Evolutionary conservation across 805 yeast genomes (phyloP), one percentile per base, ranked within the genome.

Genomic region (Candida suzukii): DNA sequence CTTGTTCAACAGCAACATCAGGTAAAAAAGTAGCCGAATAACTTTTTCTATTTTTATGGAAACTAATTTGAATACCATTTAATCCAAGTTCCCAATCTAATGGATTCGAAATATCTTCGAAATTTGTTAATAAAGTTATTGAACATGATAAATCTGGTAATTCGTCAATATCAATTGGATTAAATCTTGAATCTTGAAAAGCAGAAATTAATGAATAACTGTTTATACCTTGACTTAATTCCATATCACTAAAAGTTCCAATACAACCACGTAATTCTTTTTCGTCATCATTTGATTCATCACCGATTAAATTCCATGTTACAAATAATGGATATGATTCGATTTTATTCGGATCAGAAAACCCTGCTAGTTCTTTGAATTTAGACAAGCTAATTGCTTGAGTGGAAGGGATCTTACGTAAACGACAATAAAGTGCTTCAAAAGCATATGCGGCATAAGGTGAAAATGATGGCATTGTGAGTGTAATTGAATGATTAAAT

Each of bases 1-100:
- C 78, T 50, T 90, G 95, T 49, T 91, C 98, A 4, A 65, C 70
- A 19, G 96, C 95, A 1, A 93, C 98, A 33, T 80, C 84, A 0
- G 99, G 99, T 32, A 93, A 63, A 50, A 88, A 93, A 0, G 98
- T 93, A 0, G 97, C 88, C 38, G 82, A 74, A 41, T 67, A 70
- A 0, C 55, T 44, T 4, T 62, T 54, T 17, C 33, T 25, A 7
- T 16, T 19, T 12, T 73, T 70, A 11, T 54, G 55, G 50, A 87
- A 77, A 16, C 63, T 57, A 6, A 88, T 72, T 41, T 78, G 70
- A 17, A 93, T 73, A 0, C 99, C 99, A 58, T 93, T 93, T 13
- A 54, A 56, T 0, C 99, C 98, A 37, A 91, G 57, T 8, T 61
- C 70, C 98, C 98, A 93, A 53, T 85, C 84, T 38, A 68, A 60